Evolutionary conservation across 2,329 filamentous ascomycete genomes (phyloP).

Genomic region (Herpotrichia juniperi): DNA sequence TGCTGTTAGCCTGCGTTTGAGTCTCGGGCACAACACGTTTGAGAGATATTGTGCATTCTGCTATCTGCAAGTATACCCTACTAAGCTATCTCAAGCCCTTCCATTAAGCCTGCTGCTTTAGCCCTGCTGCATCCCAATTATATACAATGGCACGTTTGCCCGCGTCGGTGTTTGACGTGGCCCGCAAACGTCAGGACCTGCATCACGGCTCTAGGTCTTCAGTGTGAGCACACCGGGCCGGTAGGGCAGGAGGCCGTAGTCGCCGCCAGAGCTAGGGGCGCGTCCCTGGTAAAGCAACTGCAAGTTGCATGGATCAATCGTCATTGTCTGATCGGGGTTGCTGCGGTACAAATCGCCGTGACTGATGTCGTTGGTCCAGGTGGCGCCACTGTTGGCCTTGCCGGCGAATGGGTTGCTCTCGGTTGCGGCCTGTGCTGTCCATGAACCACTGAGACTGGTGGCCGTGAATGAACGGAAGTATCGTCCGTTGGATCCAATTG

Average conservation of each 20-base stretch:
- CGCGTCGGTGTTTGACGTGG: too few relatives aligned
- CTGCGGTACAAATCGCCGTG: conserved; percentile 67
- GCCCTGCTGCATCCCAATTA: too few relatives aligned
- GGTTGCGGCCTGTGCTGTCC: conserved; percentile 63
- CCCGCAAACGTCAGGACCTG: too few relatives aligned
- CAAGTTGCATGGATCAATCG: conserved; percentile 68
- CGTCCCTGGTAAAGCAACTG: conserved; percentile 69
- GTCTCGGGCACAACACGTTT: too few relatives aligned
- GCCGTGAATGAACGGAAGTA: conserved; percentile 73
- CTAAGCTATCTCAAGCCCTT: too few relatives aligned
- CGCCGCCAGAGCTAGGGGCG: conserved; percentile 47
- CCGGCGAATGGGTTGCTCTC: conserved; percentile 70
- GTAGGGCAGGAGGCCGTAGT: conserved; percentile 62
- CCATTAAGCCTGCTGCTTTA: too few relatives aligned
- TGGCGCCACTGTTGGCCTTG: conserved; percentile 68
- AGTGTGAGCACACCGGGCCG: conserved; percentile 62
- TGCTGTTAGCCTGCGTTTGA: too few relatives aligned
- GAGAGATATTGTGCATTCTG: too few relatives aligned
- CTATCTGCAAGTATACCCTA: too few relatives aligned
- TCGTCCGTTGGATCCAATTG: conserved; percentile 62
- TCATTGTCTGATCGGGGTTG: conserved; percentile 66
- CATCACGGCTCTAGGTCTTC: conserved; percentile 20
- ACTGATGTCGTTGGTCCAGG: conserved; percentile 71
- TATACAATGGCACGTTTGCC: too few relatives aligned
- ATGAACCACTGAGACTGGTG: conserved; percentile 60